Base-by-base conservation (phyloP, 192 early-diverging fungal species). In the Neocallimastix lanati region DNA sequence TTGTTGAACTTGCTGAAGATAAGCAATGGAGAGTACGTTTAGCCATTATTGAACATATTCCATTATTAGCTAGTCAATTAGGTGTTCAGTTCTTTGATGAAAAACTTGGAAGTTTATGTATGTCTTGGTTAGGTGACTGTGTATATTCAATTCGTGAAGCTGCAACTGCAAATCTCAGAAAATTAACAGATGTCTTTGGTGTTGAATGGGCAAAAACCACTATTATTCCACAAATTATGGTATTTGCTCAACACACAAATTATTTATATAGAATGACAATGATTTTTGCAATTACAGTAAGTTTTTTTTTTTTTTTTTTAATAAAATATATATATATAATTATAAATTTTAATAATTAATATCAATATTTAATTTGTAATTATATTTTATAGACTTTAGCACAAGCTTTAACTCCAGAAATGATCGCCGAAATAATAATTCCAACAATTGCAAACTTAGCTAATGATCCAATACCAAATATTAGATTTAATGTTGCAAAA, bases 11-110 rank as follows among this genome's bases (percentile, higher is more conserved):
- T 37, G 96, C 97, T 33, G 96, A 99, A 87, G 98, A 99, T 86
- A 98, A 98, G 88, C 98, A 99, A 84, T 99, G 98, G 98, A 93
- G 98, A 77, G 96, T 98, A 79, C 94, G 98, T 28, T 86, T 97
- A 85, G 98, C 98, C 12, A 98, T 99, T 81, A 98, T 99, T 84
- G 96, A 99, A 82, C 96, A 99, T 82, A 96, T 99, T 83, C 98
- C 98, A 28, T 88, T 98, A 36, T 91, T 99, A 80, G 96, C 98
- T 30, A 92, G 89, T 79, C 98, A 99, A 84, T 90, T 99, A 83
- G 98, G 98, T 30, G 90, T 94, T 38, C 91, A 91, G 33, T 98
- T 99, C 87, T 99, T 99, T 86, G 94, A 99, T 83, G 96, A 98
- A 85, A 95, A 97, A 86, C 88, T 99, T 13, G 91, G 92, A 28